phyloP scores from a whole-genome alignment of 2,329 filamentous ascomycete species.

The Colletotrichum filicis region DNA sequence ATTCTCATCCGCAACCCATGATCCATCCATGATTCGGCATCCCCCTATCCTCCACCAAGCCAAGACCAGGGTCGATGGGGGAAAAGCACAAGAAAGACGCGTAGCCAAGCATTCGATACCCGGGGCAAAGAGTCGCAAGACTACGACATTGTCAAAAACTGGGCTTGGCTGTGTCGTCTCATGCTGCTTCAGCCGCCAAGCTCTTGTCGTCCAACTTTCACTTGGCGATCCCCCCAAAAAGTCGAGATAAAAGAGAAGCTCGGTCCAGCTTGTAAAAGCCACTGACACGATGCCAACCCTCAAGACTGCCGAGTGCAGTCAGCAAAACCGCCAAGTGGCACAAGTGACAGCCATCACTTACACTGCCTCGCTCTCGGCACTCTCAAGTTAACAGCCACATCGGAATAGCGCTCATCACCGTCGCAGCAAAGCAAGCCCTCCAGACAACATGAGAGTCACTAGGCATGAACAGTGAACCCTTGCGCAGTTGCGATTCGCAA shows the following conservation, averaged over 20 bases:
- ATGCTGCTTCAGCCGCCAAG: constrained; percentile 15
- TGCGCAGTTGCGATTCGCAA: no score
- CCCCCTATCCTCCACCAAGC: constrained; percentile 4
- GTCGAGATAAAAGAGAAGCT: background rate
- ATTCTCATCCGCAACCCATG: background rate
- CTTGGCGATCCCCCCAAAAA: constrained; percentile 4
- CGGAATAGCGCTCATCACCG: background rate
- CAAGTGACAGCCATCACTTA: background rate
- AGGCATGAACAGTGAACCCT: background rate
- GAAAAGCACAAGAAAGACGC: background rate
- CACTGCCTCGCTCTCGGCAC: background rate
- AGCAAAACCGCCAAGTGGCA: background rate
- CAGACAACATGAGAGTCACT: background rate
- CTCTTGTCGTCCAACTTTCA: background rate
- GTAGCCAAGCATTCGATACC: background rate
- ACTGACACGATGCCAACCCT: background rate
- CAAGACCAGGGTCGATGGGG: constrained; percentile 2
- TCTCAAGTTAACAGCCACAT: background rate
- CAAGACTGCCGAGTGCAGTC: background rate
- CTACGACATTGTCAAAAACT: constrained; percentile 5
- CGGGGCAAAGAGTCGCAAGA: background rate
- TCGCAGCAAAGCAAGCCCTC: background rate
- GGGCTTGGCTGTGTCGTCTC: constrained; percentile 21
- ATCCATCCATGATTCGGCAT: background rate
- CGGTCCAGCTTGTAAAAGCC: background rate